Percentiles rank a stretch among this genome's conserved stretches.
These are phyloP conservation scores for Candida sojae DNA, from an alignment of 1,139 yeast species.

Conservation along the genomic window DNA sequence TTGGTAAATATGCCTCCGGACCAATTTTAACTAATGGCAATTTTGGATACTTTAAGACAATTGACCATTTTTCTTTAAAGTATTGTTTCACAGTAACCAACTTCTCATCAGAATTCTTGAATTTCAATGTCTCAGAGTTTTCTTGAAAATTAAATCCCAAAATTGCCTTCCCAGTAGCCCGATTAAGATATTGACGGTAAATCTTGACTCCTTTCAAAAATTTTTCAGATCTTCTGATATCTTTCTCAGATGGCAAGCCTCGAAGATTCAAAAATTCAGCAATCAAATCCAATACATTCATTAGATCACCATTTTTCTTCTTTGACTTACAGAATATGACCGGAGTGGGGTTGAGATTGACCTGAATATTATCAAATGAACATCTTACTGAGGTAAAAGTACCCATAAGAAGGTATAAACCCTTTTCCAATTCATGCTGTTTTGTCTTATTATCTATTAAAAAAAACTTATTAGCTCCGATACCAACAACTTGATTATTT, in stretches of 20 bases:
- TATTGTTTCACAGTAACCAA: slow-evolving; percentile 10
- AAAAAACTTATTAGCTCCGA: slow-evolving; percentile 15
- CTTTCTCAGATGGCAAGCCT: slow-evolving; percentile 6
- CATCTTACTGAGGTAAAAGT: slow-evolving; percentile 15
- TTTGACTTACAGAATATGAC: slow-evolving; percentile 15
- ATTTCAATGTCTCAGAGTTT: slow-evolving; percentile 11
- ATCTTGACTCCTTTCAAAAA: slow-evolving; percentile 15
- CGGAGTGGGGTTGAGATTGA: slow-evolving; percentile 15
- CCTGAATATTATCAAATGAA: slow-evolving; percentile 12
- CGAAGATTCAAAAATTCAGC: slow-evolving; percentile 10
- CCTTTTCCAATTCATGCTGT: slow-evolving; percentile 11
- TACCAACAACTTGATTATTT: slow-evolving; percentile 12
- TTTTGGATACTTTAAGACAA: slow-evolving; percentile 11
- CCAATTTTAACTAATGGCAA: slow-evolving; percentile 15
- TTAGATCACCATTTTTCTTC: slow-evolving; percentile 13
- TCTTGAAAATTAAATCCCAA: slow-evolving; percentile 12
- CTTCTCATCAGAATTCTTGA: slow-evolving; percentile 12
- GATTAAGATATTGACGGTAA: slow-evolving; percentile 12
- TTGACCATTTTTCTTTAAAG: slow-evolving; percentile 11
- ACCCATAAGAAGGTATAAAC: slow-evolving; percentile 13
- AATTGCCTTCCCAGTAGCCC: slow-evolving; percentile 10
- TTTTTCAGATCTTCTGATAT: slow-evolving; percentile 10
- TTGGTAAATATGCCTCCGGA: slow-evolving; percentile 13
- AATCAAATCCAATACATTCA: slow-evolving; percentile 15
- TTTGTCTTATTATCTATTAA: slow-evolving; percentile 11